Conservation (phyloP, 1,284 basidiomycete species). For the Nidula niveotomentosa region DNA sequence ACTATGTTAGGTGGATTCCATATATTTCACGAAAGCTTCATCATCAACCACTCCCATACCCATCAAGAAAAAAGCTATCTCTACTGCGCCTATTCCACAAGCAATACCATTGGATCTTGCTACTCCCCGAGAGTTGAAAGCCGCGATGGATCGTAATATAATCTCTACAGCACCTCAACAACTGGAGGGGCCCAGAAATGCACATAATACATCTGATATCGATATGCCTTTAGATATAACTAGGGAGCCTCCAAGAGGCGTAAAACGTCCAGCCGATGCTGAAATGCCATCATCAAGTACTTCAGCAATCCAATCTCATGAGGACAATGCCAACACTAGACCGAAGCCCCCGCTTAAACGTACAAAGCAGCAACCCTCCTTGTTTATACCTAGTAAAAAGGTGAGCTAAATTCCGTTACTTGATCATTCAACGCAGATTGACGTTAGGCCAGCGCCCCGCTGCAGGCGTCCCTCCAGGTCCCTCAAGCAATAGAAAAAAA, state of each 20-base stretch:
- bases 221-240: neutral
- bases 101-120: constrained; percentile 23
- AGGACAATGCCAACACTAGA: constrained; percentile 4
- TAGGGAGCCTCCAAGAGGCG: constrained; percentile 2
- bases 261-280: constrained; percentile 13
- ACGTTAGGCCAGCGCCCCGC: too few relatives aligned
- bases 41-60: constrained; percentile 6
- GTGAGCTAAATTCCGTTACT: too few relatives aligned
- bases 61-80: constrained; percentile 10
- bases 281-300: constrained; percentile 1
- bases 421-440: too few relatives aligned
- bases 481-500: neutral
- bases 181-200: neutral
- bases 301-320: constrained; percentile 3
- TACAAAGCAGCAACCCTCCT: constrained; percentile 39
- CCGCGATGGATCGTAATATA: constrained; percentile 9
- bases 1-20: constrained; percentile 19
- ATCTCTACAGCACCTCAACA: neutral
- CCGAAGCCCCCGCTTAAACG: constrained; percentile 29
- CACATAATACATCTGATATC: neutral
- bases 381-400: constrained; percentile 48
- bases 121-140: constrained; percentile 29
- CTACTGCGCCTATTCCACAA: constrained; percentile 8
- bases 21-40: constrained; percentile 27
- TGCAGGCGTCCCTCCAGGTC: neutral